Percentiles rank a stretch among this genome's conserved stretches.
Evolutionary conservation across 2,329 filamentous ascomycete genomes (phyloP).

Genomic region (Beauveria sp.): DNA sequence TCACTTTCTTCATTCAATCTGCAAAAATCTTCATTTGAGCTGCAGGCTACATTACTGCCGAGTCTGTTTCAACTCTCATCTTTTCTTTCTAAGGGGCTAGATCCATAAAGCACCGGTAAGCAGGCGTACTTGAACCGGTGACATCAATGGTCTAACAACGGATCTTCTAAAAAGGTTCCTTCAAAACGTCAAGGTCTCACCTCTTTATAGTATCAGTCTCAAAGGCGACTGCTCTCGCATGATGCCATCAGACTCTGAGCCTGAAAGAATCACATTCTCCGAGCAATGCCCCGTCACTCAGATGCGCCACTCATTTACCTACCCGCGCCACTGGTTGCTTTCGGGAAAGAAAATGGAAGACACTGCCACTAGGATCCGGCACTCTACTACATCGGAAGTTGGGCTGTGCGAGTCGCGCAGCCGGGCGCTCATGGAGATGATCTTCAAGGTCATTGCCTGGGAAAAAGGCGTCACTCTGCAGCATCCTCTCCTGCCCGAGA

Average conservation of each 20-base stretch:
- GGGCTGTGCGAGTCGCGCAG: neutral
- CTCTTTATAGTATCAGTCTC: neutral
- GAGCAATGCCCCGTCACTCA: neutral
- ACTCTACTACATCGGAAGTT: neutral
- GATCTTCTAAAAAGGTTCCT: no score
- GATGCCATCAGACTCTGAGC: no score
- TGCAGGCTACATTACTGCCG: no score
- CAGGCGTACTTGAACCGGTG: no score
- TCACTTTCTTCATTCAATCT: no score
- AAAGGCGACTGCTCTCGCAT: no score
- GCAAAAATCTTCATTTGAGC: no score
- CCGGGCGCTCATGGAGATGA: neutral
- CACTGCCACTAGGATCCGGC: neutral
- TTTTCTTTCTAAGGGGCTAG: no score
- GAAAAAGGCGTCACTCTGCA: neutral
- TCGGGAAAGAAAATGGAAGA: neutral
- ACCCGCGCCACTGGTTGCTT: fast-evolving
- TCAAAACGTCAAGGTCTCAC: neutral
- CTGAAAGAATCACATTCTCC: neutral
- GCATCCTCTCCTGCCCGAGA: neutral
- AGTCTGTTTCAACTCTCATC: no score
- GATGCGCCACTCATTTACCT: neutral
- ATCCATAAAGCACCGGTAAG: no score
- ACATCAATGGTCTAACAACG: no score
- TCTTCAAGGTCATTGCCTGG: neutral